These are phyloP conservation scores for Komagataella mondaviorum DNA, from an alignment of 805 yeast species.

Conservation along the genomic window DNA sequence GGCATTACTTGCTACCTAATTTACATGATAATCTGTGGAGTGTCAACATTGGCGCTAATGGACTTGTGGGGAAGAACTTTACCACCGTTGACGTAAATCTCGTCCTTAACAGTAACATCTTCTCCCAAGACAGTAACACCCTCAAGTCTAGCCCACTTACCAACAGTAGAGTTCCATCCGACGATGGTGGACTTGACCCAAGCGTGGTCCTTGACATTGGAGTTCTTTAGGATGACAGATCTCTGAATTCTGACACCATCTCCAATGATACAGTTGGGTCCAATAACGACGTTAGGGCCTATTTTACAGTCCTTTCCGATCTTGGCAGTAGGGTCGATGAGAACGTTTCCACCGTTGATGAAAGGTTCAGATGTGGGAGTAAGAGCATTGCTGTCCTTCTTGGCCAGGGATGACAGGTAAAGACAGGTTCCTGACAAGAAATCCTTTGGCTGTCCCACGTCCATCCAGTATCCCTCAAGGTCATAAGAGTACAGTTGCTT, in stretches of 20 bases:
- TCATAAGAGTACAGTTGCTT: slow-evolving; percentile 88
- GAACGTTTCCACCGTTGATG: slow-evolving; percentile 83
- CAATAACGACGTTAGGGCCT: slow-evolving; percentile 97
- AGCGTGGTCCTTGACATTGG: slow-evolving; percentile 92
- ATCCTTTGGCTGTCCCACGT: slow-evolving; percentile 99
- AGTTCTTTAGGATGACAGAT: slow-evolving; percentile 84
- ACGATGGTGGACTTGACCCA: slow-evolving; percentile 96
- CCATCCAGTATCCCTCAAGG: slow-evolving; percentile 99
- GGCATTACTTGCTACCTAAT: slow-evolving; percentile 1
- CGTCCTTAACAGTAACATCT: slow-evolving; percentile 97
- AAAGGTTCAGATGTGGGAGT: slow-evolving; percentile 46
- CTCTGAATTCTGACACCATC: slow-evolving; percentile 98
- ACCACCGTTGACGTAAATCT: slow-evolving; percentile 98
- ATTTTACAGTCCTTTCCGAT: slow-evolving; percentile 87
- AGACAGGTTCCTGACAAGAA: slow-evolving; percentile 92
- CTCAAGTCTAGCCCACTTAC: slow-evolving; percentile 98
- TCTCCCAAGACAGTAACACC: slow-evolving; percentile 97
- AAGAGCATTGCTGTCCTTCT: slow-evolving; percentile 62
- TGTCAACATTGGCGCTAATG: slow-evolving; percentile 90
- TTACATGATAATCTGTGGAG: slow-evolving; percentile 97
- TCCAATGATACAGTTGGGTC: slow-evolving; percentile 92
- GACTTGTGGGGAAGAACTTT: slow-evolving; percentile 98
- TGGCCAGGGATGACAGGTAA: slow-evolving; percentile 76
- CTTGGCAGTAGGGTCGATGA: slow-evolving; percentile 91
- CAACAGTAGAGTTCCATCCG: slow-evolving; percentile 98